A percentile compares a stretch with the other conserved stretches of the same genome.
These are phyloP conservation scores for Coemansia furcata DNA, from an alignment of 192 early-diverging fungal genomes.

Conservation along the genomic window DNA sequence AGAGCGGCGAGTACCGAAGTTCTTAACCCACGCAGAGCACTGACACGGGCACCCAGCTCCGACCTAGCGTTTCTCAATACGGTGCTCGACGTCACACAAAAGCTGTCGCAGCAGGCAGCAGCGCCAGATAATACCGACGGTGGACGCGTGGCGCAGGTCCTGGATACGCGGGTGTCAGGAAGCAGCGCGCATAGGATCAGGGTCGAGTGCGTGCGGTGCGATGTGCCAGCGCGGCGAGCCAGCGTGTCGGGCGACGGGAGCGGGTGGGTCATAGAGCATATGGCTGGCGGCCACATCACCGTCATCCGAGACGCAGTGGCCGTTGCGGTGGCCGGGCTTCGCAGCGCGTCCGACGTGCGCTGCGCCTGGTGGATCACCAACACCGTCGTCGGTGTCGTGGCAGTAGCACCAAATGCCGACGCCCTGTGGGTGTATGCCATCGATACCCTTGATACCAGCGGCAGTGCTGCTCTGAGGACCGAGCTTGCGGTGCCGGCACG, in stretches of 20 bases:
- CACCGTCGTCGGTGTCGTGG: slow-evolving; percentile 13
- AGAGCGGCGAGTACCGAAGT: background rate
- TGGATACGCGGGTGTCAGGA: slow-evolving; percentile 1
- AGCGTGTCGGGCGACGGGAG: background rate
- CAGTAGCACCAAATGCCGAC: background rate
- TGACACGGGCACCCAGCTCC: slow-evolving; percentile 33
- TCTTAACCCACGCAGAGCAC: slow-evolving; percentile 18
- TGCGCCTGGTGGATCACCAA: slow-evolving; percentile 31
- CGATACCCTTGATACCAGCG: background rate
- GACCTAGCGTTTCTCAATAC: slow-evolving; percentile 39
- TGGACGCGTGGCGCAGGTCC: background rate
- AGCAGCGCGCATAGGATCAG: background rate
- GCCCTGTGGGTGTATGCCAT: slow-evolving; percentile 14
- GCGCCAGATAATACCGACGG: background rate
- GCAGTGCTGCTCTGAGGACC: background rate
- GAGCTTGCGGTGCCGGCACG: slow-evolving; percentile 7
- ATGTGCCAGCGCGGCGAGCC: background rate
- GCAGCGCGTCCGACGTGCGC: slow-evolving; percentile 6
- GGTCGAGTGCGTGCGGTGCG: background rate
- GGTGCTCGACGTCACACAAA: slow-evolving; percentile 20
- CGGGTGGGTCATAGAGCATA: slow-evolving; percentile 12
- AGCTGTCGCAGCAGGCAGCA: background rate
- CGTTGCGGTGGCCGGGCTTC: background rate
- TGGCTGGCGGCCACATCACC: background rate
- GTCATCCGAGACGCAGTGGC: slow-evolving; percentile 5